Evolutionary conservation across 1,284 basidiomycete species (phyloP).

Genomic region (Irpex sp.): DNA sequence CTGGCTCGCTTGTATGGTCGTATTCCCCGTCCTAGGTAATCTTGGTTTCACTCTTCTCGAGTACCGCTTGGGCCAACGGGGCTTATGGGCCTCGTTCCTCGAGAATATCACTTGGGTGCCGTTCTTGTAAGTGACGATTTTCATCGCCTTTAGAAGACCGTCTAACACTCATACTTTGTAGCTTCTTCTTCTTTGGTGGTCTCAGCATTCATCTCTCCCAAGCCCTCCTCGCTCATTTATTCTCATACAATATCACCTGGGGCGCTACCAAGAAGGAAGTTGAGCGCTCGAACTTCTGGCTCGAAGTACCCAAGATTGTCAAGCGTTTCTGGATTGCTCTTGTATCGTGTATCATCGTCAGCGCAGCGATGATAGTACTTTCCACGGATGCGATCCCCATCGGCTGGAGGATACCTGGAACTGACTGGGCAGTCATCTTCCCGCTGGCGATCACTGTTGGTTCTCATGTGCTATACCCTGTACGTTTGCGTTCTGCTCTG

Average conservation of each 20-base stretch:
- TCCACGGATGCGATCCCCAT: too few relatives aligned
- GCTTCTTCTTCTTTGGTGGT: constrained; percentile 84
- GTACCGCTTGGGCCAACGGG: too few relatives aligned
- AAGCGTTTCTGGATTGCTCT: constrained; percentile 69
- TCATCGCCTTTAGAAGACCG: too few relatives aligned
- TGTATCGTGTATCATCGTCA: constrained; percentile 42
- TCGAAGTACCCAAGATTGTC: constrained; percentile 78
- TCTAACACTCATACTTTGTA: too few relatives aligned
- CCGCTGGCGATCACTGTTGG: too few relatives aligned
- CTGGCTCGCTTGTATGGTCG: constrained; percentile 70
- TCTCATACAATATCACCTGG: constrained; percentile 84
- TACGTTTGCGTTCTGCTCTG: too few relatives aligned
- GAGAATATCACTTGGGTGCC: constrained; percentile 76
- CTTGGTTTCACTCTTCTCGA: constrained; percentile 66
- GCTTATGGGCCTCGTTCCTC: too few relatives aligned
- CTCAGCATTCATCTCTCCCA: constrained; percentile 68
- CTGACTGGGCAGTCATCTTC: too few relatives aligned
- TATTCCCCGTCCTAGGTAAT: constrained; percentile 73
- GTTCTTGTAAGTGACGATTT: too few relatives aligned
- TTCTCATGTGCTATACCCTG: too few relatives aligned
- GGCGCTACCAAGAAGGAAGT: constrained; percentile 77
- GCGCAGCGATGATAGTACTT: too few relatives aligned
- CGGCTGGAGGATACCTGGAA: too few relatives aligned
- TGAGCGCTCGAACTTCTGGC: constrained; percentile 81
- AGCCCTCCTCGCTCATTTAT: constrained; percentile 72